A percentile compares a stretch with the other conserved stretches of the same genome.
phyloP scores from a whole-genome alignment of 2,329 filamentous ascomycete species.

The Pseudogymnoascus sp. region DNA sequence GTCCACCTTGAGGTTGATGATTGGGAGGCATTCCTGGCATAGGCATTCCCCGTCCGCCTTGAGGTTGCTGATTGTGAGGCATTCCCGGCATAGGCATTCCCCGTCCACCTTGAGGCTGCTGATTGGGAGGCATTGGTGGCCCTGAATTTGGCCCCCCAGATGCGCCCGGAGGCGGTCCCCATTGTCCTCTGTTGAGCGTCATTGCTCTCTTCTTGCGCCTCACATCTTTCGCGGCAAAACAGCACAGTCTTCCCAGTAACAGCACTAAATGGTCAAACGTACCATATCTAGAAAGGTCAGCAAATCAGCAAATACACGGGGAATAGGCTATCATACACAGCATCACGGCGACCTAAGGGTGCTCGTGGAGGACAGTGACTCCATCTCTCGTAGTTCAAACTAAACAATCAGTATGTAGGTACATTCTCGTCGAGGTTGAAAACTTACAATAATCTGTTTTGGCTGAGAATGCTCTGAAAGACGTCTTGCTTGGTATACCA shows the following conservation, averaged over 20 bases:
- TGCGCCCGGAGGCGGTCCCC: constrained; percentile 22
- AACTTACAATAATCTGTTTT: constrained; percentile 75
- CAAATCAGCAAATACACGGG: background rate
- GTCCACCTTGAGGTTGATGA: constrained; percentile 18
- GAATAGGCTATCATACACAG: constrained; percentile 45
- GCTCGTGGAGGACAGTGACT: constrained; percentile 82
- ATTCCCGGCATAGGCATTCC: constrained; percentile 2
- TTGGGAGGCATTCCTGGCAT: background rate
- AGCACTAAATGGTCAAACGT: constrained; percentile 83
- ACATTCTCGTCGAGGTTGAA: background rate
- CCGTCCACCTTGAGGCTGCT: constrained; percentile 9
- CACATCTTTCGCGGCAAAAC: constrained; percentile 72
- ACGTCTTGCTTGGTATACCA: constrained; percentile 94
- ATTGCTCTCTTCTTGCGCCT: constrained; percentile 67
- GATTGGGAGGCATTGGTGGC: background rate
- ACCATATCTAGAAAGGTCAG: constrained; percentile 57
- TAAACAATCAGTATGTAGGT: constrained; percentile 12
- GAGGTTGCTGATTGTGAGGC: constrained; percentile 17
- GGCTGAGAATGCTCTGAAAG: constrained; percentile 83
- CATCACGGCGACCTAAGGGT: constrained; percentile 67
- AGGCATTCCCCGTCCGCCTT: background rate
- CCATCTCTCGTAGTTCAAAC: constrained; percentile 68
- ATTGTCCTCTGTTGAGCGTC: constrained; percentile 40
- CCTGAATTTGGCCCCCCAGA: background rate
- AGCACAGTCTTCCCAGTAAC: constrained; percentile 68